Evolutionary conservation across 768 basidiomycete species (phyloP), one percentile per base, ranked within the genome.

Genomic region (Lactarius hengduanensis): DNA sequence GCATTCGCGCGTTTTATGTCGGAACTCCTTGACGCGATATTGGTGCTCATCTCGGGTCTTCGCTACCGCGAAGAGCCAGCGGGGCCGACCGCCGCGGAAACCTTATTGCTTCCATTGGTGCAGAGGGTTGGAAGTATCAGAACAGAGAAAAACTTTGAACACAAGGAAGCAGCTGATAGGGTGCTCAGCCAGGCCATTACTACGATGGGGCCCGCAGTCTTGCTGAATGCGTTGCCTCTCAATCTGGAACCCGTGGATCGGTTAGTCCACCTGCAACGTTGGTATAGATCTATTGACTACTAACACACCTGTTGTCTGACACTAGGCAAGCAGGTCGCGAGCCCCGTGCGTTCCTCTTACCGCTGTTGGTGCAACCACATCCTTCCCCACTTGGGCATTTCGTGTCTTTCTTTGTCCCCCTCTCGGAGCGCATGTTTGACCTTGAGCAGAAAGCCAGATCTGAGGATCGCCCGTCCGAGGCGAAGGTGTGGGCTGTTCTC

Each of bases 401-500:
- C 73, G 82, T 92, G 40, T 84, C 85, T 2, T 92, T 92, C 76
- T 98, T 98, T 71, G 90, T 98, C 9, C 96, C 96, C 20, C 78
- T 98, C 58, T 97, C 95, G 57, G 96, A 98, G 76, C 83, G 87
- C 20, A 89, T 98, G 83, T 99, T 98, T 73, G 85, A 93, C 72
- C 78, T 92, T 43, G 91, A 96, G 73, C 86, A 91, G 66, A 87
- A 83, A 18, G 91, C 94, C 0, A 91, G 92, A 69, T 78, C 81
- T 8, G 89, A 88, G 62, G 86, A 84, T 15, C 85, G 87, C 43
- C 83, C 83, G 59, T 87, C 91, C 0, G 95, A 98, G 76, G 91
- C 90, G 16, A 99, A 98, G 77, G 88, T 98, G 43, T 99, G 94
- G 93, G 91, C 86, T 69, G 94, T 96, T 13, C 83, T 98, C 55